Base-by-base conservation (phyloP, 768 basidiomycete genomes). In the Suillus fuscotomentosus region DNA sequence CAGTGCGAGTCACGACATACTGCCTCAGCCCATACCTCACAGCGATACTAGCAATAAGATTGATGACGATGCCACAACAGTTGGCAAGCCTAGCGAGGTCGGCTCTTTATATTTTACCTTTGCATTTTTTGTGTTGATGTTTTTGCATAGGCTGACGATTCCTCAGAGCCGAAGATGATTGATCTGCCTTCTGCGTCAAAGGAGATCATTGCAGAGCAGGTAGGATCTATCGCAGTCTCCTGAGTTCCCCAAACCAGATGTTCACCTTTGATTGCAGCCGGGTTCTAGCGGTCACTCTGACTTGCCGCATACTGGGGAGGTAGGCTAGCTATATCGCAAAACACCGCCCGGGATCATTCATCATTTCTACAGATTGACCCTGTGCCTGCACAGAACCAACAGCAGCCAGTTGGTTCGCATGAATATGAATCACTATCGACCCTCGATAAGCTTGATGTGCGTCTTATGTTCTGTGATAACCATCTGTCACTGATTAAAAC, bases 401-500 rank as follows among this genome's bases (percentile, higher is more conserved):
- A 69, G 27, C 75, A 68, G 14, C 80, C 78, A 39, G 62, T 67
- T 5, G 79, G 82, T 17, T 81, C 80, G 60, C 72, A 71, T 38
- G 81, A 77, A 5, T 85, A 83, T 65, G 82, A 84, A 64, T 68
- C 69, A 27, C 73, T 87, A 3, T 72, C 80, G 1, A 73, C 70
- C 2, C 57, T 85, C 9, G 83, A 84, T 67, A 87, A 86, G 70
- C 72, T 85, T 17, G 84, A 85, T 60, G 86, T 84, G 65, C 70
- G 83, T 62, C 9, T 34, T 34, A 50, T 57, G 42, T 9, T 54
- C 47, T 51, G 24, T 47, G 38, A 31, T 51, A 22, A 22, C 6
- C 38, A 39, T 53, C 27, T 39, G 8, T 66, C 62, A 50, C 70
- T 47, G 5, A 22, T 59, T 54, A 60, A 43, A 45, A 41, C 24